Evolutionary conservation across 345 rosid genomes (phyloP), one percentile per base, ranked within the genome.

Genomic region (Ceriops decandra): DNA sequence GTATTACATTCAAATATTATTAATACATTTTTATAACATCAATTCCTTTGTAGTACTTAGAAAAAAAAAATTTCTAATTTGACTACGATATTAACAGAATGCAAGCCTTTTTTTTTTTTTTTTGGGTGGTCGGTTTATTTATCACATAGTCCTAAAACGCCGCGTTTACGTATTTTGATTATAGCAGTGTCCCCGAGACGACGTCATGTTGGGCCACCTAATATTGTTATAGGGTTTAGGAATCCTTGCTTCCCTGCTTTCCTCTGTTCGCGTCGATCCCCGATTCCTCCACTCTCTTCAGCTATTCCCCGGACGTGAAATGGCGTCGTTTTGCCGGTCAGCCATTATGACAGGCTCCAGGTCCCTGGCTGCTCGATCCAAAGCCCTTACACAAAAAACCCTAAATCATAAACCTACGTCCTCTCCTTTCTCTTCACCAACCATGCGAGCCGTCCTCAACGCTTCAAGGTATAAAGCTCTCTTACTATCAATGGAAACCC

Each of bases 291-390:
- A 5, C 17, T 54, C 28, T 17, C 3, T 27, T 42, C 51, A 54
- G 68, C 59, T 57, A 15, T 17, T n/a, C 35, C 36, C 27, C 19
- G 35, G 63, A 15, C 42, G 57, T 57, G 62, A 68, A 64, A 85
- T 82, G 88, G 79, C 88, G 6, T 81, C 82, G 19, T 72, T 77
- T 57, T 78, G 72, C 64, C 79, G 85, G 71, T 76, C 81, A 52
- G 80, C 82, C 21, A 10, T 80, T 13, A 64, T 68, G 73, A 72
- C 74, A 61, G 62, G 74, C 36, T 73, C 83, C 16, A 82, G 85
- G 76, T 66, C 86, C 46, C 7, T 82, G 20, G 75, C 81, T 47
- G 36, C 80, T 60, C 76, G 74, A 46, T 76, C 85, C 59, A 75
- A 62, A 66, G 65, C 76, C 46, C 35, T 75, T 31, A 33, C 79